Evolutionary conservation across 176 grass and related monocot genomes (phyloP).

Genomic region (Cenchrus americanus): DNA sequence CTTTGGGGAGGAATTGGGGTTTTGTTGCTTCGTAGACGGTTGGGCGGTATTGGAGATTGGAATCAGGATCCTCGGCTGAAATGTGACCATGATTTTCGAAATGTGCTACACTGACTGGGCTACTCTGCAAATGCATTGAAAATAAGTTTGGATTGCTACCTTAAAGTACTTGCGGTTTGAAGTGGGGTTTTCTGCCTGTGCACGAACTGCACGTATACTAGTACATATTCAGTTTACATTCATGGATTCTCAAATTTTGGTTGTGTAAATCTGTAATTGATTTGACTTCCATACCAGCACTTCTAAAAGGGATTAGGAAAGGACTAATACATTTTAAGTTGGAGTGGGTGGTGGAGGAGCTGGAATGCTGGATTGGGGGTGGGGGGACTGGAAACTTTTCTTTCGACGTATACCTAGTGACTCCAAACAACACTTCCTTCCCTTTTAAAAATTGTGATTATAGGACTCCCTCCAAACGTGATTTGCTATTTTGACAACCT

Average conservation of each 20-base stretch:
- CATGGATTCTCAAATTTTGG: background rate
- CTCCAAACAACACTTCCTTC: too few species aligned
- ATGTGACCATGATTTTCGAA: background rate
- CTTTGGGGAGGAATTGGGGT: background rate
- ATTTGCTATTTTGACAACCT: too few species aligned
- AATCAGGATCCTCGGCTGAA: background rate
- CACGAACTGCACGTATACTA: too few species aligned
- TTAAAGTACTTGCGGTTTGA: background rate
- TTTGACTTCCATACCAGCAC: slow-evolving; percentile 8
- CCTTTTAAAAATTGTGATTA: too few species aligned
- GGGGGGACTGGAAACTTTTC: too few species aligned
- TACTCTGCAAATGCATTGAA: background rate
- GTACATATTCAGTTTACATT: background rate
- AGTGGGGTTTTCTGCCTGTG: background rate
- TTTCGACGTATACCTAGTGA: too few species aligned
- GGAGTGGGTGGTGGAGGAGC: background rate
- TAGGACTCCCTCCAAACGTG: too few species aligned
- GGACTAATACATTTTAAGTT: slow-evolving; percentile 30
- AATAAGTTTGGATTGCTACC: background rate
- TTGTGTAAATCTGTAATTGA: background rate
- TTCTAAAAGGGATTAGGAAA: background rate
- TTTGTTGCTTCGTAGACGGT: background rate
- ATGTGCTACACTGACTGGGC: background rate
- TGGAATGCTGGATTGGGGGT: background rate
- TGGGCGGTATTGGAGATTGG: background rate